Base-by-base conservation (phyloP, 2,329 filamentous ascomycete species). In the Diaporthe destruens region DNA sequence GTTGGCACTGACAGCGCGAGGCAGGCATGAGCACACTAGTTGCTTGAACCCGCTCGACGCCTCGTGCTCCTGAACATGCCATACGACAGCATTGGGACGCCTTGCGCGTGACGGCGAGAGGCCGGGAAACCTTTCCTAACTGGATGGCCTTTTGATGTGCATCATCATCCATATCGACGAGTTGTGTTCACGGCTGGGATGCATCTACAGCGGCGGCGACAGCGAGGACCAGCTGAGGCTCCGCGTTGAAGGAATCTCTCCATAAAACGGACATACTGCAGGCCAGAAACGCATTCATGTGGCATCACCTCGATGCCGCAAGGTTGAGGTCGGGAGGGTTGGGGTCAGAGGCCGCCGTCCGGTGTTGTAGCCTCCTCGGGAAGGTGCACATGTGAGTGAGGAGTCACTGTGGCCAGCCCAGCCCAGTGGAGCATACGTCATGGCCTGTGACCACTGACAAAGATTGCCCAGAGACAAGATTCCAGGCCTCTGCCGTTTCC, bases 401-500 rank as follows among this genome's bases (percentile, higher is more conserved):
- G 25, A 47, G 36, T 44, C 36, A 61, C 23, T 2, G 23, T 6
- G 23, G 42, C 39, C 12, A 14, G 39, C 23, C 59, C 29, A 36
- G 18, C 18, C 5, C 18, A 34, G 34, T 36, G n/a, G 34, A 32
- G 69, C 65, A 56, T 68, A 73, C 72, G 72, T 73, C 72, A 73
- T 73, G 42, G 29, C 53, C 34, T n/a, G 59, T 59, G 39, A 57
- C 53, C n/a, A 29, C n/a, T n/a, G n/a, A n/a, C n/a, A n/a, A n/a
- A 39, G 16, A 25, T n/a, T 32, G 16, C 34, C 7, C 47, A 39
- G 18, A 18, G 20, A 47, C 44, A 56, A 44, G 65, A 55, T 8
- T 61, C 42, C 44, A 44, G 29, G 16, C 56, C 20, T 25, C 29
- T 3, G 29, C 20, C 12, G 9, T 11, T 11, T 18, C 20, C 11